A percentile compares a stretch with the other conserved stretches of the same genome.
phyloP scores from a whole-genome alignment of 805 yeast genomes.

The Candida chauliodis region DNA sequence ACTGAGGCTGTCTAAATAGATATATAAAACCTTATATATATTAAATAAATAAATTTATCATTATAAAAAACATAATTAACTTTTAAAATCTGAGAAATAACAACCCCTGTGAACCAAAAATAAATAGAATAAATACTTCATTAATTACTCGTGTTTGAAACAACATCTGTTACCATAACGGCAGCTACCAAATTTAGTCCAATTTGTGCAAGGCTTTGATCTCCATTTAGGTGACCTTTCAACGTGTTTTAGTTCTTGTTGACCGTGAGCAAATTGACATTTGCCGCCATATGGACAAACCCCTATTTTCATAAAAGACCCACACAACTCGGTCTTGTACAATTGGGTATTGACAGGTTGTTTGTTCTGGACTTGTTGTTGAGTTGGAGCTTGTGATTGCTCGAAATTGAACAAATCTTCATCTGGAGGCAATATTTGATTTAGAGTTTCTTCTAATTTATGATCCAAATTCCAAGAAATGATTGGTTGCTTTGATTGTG shows the following conservation, averaged over 20 bases:
- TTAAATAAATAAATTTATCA: not conserved
- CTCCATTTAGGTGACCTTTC: constrained; percentile 82
- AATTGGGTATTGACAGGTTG: constrained; percentile 54
- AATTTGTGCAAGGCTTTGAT: constrained; percentile 86
- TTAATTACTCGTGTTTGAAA: constrained; percentile 88
- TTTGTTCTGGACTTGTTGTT: constrained; percentile 9
- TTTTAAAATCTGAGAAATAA: not conserved
- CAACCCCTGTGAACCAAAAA: not conserved
- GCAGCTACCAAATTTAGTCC: constrained; percentile 78
- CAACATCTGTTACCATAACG: constrained; percentile 90
- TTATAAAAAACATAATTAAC: not conserved
- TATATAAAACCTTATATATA: not conserved
- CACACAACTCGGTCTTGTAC: constrained; percentile 89
- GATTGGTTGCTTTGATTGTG: not conserved
- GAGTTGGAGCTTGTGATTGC: constrained; percentile 7
- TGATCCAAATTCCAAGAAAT: not conserved
- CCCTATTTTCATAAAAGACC: constrained; percentile 64
- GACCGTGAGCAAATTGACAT: constrained; percentile 95
- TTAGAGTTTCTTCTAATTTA: not conserved
- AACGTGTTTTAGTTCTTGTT: constrained; percentile 65
- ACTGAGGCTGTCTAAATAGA: constrained; percentile 46
- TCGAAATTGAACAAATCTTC: constrained; percentile 15
- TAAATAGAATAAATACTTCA: not conserved
- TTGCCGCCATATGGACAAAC: constrained; percentile 83
- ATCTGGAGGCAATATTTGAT: not conserved